Conservation (phyloP, 2,329 filamentous ascomycete species). For the Aspergillus candidus region DNA sequence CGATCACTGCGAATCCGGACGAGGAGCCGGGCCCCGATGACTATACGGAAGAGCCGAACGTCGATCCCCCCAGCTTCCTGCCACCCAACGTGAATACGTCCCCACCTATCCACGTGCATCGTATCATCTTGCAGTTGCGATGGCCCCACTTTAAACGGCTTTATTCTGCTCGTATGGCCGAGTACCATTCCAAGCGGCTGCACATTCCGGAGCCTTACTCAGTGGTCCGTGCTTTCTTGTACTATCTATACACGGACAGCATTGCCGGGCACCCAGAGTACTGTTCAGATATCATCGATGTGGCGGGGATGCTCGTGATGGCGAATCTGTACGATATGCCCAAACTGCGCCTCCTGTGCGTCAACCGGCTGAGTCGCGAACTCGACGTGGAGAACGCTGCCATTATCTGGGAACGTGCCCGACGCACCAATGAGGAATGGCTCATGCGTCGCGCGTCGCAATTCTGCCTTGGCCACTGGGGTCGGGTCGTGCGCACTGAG, state of each 20-base stretch:
- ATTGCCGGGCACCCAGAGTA: conserved; percentile 60
- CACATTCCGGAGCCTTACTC: conserved; percentile 95
- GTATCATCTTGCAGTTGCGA: conserved; percentile 84
- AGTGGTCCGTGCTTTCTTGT: conserved; percentile 88
- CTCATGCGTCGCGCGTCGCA: conserved; percentile 78
- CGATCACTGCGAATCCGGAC: conserved; percentile 80
- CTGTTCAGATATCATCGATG: conserved; percentile 65
- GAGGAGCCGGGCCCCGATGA: conserved; percentile 53
- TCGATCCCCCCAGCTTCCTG: conserved; percentile 28
- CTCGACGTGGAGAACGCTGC: conserved; percentile 92
- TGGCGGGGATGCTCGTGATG: conserved; percentile 93
- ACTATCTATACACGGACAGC: conserved; percentile 94
- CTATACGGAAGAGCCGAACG: conserved; percentile 34
- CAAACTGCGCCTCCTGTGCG: conserved; percentile 80
- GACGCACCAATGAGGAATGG: conserved; percentile 87
- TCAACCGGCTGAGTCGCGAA: conserved; percentile 83
- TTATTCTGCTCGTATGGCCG: conserved; percentile 90
- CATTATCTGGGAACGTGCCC: conserved; percentile 91
- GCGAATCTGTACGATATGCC: conserved; percentile 98
- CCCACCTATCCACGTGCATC: conserved; percentile 85
- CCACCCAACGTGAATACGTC: conserved; percentile 52
- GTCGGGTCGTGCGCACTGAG: conserved; percentile 80
- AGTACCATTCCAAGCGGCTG: conserved; percentile 95
- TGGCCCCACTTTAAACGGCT: conserved; percentile 96
- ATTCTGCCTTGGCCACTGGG: conserved; percentile 93